Evolutionary conservation across 2,329 filamentous ascomycete genomes (phyloP).

Genomic region (Colletotrichum endophyticum): DNA sequence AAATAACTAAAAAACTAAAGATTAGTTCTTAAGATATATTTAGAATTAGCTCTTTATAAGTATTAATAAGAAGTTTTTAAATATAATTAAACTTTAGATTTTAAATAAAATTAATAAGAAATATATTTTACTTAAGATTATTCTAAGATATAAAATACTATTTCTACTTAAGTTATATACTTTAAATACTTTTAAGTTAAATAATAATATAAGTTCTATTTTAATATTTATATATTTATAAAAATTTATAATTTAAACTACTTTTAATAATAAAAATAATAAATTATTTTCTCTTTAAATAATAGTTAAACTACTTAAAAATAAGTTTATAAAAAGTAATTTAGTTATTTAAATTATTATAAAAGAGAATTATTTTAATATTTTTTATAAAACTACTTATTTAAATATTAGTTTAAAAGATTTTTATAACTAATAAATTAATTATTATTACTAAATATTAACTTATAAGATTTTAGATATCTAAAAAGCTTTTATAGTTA

Average conservation of each 20-base stretch:
- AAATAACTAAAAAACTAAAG: too few species aligned
- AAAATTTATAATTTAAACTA: too few species aligned
- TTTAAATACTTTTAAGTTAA: neutral
- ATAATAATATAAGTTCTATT: fast-evolving
- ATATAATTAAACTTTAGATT: too few species aligned
- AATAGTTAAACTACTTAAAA: neutral
- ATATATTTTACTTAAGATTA: too few species aligned
- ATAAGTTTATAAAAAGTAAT: neutral
- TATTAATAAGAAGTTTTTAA: too few species aligned
- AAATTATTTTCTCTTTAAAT: neutral
- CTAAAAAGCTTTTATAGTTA: neutral
- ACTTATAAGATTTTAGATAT: neutral
- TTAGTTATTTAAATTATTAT: neutral
- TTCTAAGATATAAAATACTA: too few species aligned
- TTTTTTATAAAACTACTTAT: neutral
- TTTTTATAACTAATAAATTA: neutral
- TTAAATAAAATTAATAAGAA: too few species aligned
- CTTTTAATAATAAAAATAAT: neutral
- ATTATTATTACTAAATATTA: neutral
- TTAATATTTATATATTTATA: too few species aligned
- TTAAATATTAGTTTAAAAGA: neutral
- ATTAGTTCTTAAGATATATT: too few species aligned
- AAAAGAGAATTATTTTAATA: neutral
- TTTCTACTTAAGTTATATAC: too few species aligned
- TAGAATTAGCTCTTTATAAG: too few species aligned